Percentiles rank a stretch among this genome's conserved stretches.
These are phyloP conservation scores for Oehlia diaphana DNA, from an alignment of 192 early-diverging fungal genomes.

Conservation along the genomic window DNA sequence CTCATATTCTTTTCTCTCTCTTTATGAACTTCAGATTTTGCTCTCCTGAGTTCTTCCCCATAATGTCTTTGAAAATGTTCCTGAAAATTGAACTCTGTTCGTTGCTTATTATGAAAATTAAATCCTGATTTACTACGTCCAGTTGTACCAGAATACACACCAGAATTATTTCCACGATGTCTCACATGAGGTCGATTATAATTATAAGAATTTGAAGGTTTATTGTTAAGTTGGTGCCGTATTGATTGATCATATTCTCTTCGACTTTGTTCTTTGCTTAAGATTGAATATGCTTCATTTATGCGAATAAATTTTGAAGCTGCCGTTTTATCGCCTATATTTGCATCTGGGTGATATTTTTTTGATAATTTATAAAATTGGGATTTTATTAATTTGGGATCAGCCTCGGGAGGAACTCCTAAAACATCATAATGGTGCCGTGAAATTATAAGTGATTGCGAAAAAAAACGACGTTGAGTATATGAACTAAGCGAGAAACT, in stretches of 20 bases:
- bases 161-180: background rate
- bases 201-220: background rate
- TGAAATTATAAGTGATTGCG: background rate
- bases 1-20: background rate
- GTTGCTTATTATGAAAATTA: constrained; percentile 2
- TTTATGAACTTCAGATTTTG: background rate
- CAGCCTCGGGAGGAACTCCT: constrained; percentile 38
- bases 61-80: constrained; percentile 33
- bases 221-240: background rate
- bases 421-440: constrained; percentile 50
- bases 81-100: constrained; percentile 25
- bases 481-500: background rate
- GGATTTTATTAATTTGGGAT: constrained; percentile 61
- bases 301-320: constrained; percentile 73
- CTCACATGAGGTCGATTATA: background rate
- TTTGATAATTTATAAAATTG: constrained; percentile 77
- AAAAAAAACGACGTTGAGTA: background rate
- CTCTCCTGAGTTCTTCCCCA: constrained; percentile 16
- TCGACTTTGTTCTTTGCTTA: constrained; percentile 70
- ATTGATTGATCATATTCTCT: constrained; percentile 69
- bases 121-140: background rate
- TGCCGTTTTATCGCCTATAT: constrained; percentile 66
- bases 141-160: background rate
- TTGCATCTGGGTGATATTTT: constrained; percentile 82
- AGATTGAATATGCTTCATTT: constrained; percentile 82